phyloP scores from a whole-genome alignment of 495 filamentous ascomycete genomes.

The Lasiosphaeria hispida region DNA sequence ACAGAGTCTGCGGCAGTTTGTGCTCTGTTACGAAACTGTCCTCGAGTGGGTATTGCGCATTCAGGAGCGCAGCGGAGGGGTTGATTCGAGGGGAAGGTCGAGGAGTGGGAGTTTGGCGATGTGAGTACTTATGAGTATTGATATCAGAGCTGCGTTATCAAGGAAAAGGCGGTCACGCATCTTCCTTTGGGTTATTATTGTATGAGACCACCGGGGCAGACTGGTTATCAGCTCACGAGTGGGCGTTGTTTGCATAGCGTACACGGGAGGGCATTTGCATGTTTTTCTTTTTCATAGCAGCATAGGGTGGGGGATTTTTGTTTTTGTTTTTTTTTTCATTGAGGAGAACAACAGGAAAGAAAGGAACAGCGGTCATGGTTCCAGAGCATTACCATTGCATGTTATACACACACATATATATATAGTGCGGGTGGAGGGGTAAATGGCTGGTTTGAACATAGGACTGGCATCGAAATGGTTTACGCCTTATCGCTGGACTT shows the following conservation, averaged over 20 bases:
- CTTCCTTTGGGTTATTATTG: no score
- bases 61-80: constrained; percentile 28
- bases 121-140: not conserved
- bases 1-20: constrained; percentile 90
- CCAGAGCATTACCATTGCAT: no score
- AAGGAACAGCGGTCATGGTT: not conserved
- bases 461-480: not conserved
- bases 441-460: not conserved
- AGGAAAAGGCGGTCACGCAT: no score
- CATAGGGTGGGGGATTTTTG: not conserved
- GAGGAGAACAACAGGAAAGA: not conserved
- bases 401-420: no score
- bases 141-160: no score
- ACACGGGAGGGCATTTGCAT: no score
- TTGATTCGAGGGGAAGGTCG: constrained; percentile 10
- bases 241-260: no score
- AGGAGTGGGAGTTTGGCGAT: constrained; percentile 31
- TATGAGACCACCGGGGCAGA: no score
- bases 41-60: constrained; percentile 73
- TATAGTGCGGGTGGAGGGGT: no score
- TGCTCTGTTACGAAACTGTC: constrained; percentile 93
- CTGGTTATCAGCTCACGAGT: no score
- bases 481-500: not conserved
- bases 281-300: no score
- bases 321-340: not conserved